Base-by-base conservation (phyloP, 768 basidiomycete species). In the Zangia roseola region DNA sequence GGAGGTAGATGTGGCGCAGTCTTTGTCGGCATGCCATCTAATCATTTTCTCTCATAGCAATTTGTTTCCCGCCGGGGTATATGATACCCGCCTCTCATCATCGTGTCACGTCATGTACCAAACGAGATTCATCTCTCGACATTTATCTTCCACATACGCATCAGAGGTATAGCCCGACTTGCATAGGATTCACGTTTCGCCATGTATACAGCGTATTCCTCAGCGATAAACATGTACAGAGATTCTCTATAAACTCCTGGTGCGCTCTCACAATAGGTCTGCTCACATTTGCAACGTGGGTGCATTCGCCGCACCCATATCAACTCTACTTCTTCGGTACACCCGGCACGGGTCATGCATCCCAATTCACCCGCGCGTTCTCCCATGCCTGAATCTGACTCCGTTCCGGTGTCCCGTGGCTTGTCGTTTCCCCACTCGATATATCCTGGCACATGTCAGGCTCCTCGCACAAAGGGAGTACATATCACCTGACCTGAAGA, bases 1-100 rank as follows among this genome's bases (percentile, higher is more conserved):
- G 17, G 81, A 89, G 61, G 66, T 61, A 5, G 24, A 54, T 40
- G 4, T 20, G 20, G 9, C 4, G 2, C 17, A 31, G 12, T 21
- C 4, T 21, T 23, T 17, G 2, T 30, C 5, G 33, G 14, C 19
- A 41, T 6, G 5, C 6, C 21, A 31, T 33, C 45, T 58, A 9
- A 55, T 31, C 19, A 13, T 23, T 23, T 25, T 23, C 28, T 35
- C 23, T 37, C n/a, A 28, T 28, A 66, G 64, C 65, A 55, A 33
- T 66, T 66, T n/a, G 58, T 66, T 40, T 57, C 64, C 45, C 63
- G 65, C 13, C 44, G 65, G 45, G 64, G 64, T 23, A 47, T 50
- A 39, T 65, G 44, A 65, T 19, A 4, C 6, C 12, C 30, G 30
- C 40, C 40, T 34, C 20, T 41, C 9, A 37, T 24, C n/a, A 23